Evolutionary conservation across 1,139 yeast genomes (phyloP), one percentile per base, ranked within the genome.

Genomic region (Nematodospora anomalae): DNA sequence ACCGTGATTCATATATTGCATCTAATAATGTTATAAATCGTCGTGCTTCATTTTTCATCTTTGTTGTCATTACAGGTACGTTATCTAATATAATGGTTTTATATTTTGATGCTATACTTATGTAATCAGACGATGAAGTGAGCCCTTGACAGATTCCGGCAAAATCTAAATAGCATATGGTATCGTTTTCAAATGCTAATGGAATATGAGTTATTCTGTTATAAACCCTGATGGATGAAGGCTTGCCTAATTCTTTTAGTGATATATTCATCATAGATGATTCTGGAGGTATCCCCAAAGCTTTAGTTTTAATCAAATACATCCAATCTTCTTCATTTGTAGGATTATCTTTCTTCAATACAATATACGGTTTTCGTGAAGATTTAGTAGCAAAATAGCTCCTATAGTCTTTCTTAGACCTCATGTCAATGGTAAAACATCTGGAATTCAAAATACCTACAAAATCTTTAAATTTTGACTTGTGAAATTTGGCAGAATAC

Each of bases 111-210:
- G 89, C 82, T 27, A 83, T 53, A 0, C 87, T 76, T 33, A 83
- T 81, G 50, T 80, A 83, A 51, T 83, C 90, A 1, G 85, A 80
- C 0, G 87, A 75, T 0, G 86, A 82, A 44, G 67, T 74, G 6
- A 77, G 59, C 3, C 79, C 79, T 33, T 65, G 71, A 49, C 88
- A 80, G n/a, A 83, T 66, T 32, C 79, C 67, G 3, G 59, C 59
- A 47, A 79, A 83, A 28, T 71, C 75, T 40, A 80, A 66, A 44
- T 61, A 67, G 20, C 80, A 83, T 4, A 66, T 58, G 0, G 72
- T 67, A 1, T 66, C 49, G 22, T 59, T 33, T 11, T 46, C 39
- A 36, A 58, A 58, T 3, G 72, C 67, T 47, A 64, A 53, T 0
- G 83, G 83, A 2, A 83, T 58, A 1, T 45, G 37, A 0, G 81